Evolutionary conservation across 2,329 filamentous ascomycete species (phyloP), one percentile per base, ranked within the genome.

Genomic region (Xylariaceae sp.): DNA sequence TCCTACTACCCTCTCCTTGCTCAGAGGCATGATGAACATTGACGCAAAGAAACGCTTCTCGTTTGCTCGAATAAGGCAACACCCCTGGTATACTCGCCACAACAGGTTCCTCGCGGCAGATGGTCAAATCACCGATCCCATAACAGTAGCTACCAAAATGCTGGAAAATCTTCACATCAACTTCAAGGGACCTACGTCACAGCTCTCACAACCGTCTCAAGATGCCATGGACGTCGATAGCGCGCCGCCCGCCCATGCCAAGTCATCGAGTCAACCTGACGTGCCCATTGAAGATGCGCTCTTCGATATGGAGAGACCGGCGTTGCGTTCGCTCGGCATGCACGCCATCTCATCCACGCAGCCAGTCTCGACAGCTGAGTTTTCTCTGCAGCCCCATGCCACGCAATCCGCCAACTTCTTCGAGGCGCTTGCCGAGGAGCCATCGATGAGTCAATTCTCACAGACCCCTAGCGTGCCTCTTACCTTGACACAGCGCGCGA

Each of bases 141-240:
- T 97, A 54, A 82, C 83, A 47, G 77, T 99, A 42, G 94, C 94
- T n/a, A 95, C 94, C 0, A 85, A 89, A 64, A 96, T 99, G 89
- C 85, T 99, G 47, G 89, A 95, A 66, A 87, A 84, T 48, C 81
- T 99, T 14, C 87, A 83, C 55, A 95, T 99, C 66, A 89, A 96
- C 68, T 91, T 97, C 64, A 75, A 82, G 52, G 83, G 86, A 5
- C 72, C 77, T 11, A 76, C 75, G 51, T 58, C 62, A 39, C 17
- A 18, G 3, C 39, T 58, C 51, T 67, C 56, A 36, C 74, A 68
- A 55, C 66, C 57, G 54, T 70, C 64, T 44, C 55, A 58, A 44
- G 79, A 88, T 57, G 69, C 77, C 11, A 91, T 92, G 84, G 86
- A 91, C 35, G 65, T 91, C 46, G 88, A 95, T 61, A 62, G 68